Evolutionary conservation across 345 rosid genomes (phyloP), one percentile per base, ranked within the genome.

Genomic region (Lepidium didymum): DNA sequence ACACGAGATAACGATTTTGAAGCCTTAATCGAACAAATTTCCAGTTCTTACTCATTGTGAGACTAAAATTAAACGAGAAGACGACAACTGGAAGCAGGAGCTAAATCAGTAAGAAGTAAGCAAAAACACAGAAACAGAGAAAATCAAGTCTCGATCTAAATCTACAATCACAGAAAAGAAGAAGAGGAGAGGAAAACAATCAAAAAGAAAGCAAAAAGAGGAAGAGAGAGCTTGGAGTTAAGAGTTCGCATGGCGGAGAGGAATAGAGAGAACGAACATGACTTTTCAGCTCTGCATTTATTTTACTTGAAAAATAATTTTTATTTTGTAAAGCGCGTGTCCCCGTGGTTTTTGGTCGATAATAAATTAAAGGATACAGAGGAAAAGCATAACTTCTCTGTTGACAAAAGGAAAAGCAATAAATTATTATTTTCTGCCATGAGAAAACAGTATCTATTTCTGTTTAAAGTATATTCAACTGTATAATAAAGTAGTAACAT

Each of bases 201-300:
- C 13, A 35, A 35, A 35, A 43, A 50, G 46, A 11, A 59, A 69
- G 56, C 62, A 53, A 53, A 12, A 42, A 43, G 75, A 70, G 34
- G 38, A 60, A 52, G 44, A 53, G 16, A 42, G 40, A n/a, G 62
- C 38, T 57, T 25, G 23, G 58, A 61, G 68, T 21, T 42, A n/a
- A 31, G 68, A 72, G 70, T 47, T 72, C 76, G 76, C 76, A 72
- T 64, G 76, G 76, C 76, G 31, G 69, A 35, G 68, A 31, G 52
- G 38, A 61, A 55, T 56, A 37, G 65, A 4, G 50, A 71, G 76
- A 70, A 41, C 12, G n/a, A 70, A 70, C 8, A 14, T 62, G 75
- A 72, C 70, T 72, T 72, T 56, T 64, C 59, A 31, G 47, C 35
- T 45, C 35, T 68, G 10, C 6, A 23, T 12, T 58, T 56, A 1